Percentiles rank a stretch among this genome's conserved stretches.
Evolutionary conservation across 805 yeast species (phyloP).

Genomic region (Kregervanrija fluxuum): DNA sequence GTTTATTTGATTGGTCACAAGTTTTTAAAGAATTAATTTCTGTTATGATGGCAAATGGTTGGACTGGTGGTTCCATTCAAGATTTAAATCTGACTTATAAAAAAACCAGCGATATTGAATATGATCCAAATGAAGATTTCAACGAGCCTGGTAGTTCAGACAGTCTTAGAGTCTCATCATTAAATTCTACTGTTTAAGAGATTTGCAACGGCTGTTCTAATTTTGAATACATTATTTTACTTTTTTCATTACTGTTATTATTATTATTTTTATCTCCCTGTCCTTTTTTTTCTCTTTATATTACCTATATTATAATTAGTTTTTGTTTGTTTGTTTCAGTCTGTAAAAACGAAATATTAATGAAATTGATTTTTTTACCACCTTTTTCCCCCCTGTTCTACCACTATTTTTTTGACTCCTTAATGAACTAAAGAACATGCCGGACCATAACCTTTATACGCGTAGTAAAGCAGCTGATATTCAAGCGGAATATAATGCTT

Average conservation of each 20-base stretch:
- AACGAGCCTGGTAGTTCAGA: slow-evolving; percentile 6
- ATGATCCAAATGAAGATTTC: slow-evolving; percentile 28
- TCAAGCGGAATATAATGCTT: slow-evolving; percentile 21
- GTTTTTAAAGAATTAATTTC: slow-evolving; percentile 31
- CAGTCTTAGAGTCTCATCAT: too few relatives aligned
- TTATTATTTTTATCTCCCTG: too few relatives aligned
- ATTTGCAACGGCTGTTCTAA: too few relatives aligned
- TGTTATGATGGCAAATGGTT: slow-evolving; percentile 27
- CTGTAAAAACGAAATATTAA: too few relatives aligned
- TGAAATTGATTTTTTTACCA: too few relatives aligned
- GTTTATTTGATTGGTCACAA: slow-evolving; percentile 27
- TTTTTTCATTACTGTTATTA: too few relatives aligned
- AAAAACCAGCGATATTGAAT: slow-evolving; percentile 16
- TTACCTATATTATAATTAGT: too few relatives aligned
- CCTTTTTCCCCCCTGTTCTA: background rate
- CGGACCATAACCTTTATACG: slow-evolving; percentile 22
- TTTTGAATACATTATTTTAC: too few relatives aligned
- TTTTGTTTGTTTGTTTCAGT: too few relatives aligned
- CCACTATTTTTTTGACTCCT: background rate
- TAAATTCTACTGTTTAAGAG: too few relatives aligned
- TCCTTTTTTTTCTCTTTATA: too few relatives aligned
- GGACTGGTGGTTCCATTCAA: slow-evolving; percentile 29
- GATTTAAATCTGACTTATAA: slow-evolving; percentile 24
- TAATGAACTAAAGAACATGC: slow-evolving; percentile 12
- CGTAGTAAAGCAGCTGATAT: slow-evolving; percentile 26